Evolutionary conservation across 2,329 filamentous ascomycete species (phyloP).

Genomic region (Nectriaceae sp.): DNA sequence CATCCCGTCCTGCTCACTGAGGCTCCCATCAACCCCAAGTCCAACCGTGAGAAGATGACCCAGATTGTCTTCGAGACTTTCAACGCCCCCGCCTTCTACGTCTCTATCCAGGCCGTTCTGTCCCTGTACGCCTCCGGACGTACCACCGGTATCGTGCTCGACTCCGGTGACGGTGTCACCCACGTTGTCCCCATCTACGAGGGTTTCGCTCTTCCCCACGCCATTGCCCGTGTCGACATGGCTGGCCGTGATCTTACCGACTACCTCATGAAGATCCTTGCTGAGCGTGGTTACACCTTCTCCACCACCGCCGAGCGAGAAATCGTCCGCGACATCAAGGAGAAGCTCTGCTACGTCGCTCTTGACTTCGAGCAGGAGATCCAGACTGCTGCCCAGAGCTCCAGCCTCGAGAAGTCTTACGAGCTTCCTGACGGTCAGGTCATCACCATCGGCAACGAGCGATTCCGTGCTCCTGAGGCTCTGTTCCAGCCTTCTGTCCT

Average conservation of each 20-base stretch:
- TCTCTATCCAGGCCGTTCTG: constrained; percentile 99
- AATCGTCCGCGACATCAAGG: constrained; percentile 99
- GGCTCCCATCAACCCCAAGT: constrained; percentile 99
- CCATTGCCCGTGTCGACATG: constrained; percentile 99
- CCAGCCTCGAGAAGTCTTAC: constrained; percentile 99
- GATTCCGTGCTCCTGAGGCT: constrained; percentile 99
- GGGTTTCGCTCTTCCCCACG: constrained; percentile 99
- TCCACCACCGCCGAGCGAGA: constrained; percentile 99
- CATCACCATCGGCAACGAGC: constrained; percentile 99
- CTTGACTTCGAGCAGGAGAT: constrained; percentile 99
- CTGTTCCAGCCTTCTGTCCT: constrained; percentile 99
- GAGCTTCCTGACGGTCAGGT: constrained; percentile 99
- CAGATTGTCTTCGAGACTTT: constrained; percentile 99
- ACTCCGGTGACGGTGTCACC: constrained; percentile 99
- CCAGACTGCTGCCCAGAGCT: constrained; percentile 98
- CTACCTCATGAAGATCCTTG: constrained; percentile 99
- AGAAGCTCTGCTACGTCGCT: constrained; percentile 99
- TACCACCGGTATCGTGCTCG: constrained; percentile 99
- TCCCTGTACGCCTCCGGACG: constrained; percentile 99
- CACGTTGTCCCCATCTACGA: constrained; percentile 99
- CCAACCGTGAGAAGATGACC: constrained; percentile 99
- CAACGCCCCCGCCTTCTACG: constrained; percentile 99
- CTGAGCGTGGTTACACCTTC: constrained; percentile 99
- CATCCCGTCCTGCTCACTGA: constrained; percentile 99
- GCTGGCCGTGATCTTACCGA: constrained; percentile 99